Evolutionary conservation across 768 basidiomycete genomes (phyloP).

Genomic region (Asterophora parasitica): DNA sequence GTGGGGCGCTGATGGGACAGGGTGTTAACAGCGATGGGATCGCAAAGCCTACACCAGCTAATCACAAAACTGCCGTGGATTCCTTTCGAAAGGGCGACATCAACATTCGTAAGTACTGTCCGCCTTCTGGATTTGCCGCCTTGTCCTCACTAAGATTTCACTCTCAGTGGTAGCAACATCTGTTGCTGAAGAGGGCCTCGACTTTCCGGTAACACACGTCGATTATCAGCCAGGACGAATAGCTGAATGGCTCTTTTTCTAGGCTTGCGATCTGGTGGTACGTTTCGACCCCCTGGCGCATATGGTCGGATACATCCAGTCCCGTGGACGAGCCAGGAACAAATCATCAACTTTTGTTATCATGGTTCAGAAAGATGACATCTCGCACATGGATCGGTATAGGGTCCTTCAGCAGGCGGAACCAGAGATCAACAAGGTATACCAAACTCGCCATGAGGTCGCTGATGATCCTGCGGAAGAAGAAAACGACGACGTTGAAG

Average conservation of each 20-base stretch:
- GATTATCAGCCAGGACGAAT: neutral
- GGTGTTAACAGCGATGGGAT: slow-evolving; percentile 43
- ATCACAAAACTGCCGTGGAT: slow-evolving; percentile 55
- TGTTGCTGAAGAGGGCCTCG: slow-evolving; percentile 90
- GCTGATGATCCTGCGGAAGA: slow-evolving; percentile 40
- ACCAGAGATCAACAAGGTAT: slow-evolving; percentile 56
- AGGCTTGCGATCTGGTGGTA: slow-evolving; percentile 84
- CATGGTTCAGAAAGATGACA: slow-evolving; percentile 66
- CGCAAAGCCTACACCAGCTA: slow-evolving; percentile 34
- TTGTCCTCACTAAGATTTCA: slow-evolving; percentile 2
- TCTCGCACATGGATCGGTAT: slow-evolving; percentile 54
- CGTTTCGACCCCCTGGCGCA: slow-evolving; percentile 81
- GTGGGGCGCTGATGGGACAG: slow-evolving; percentile 69
- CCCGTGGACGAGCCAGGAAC: slow-evolving; percentile 79
- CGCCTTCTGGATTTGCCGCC: neutral
- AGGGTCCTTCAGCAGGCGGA: slow-evolving; percentile 54
- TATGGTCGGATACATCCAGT: slow-evolving; percentile 86
- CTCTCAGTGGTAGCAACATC: slow-evolving; percentile 70
- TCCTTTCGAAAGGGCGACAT: slow-evolving; percentile 60
- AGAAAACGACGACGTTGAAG: slow-evolving; percentile 31
- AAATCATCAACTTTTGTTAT: slow-evolving; percentile 74
- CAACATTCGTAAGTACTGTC: slow-evolving; percentile 53
- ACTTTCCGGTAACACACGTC: slow-evolving; percentile 60
- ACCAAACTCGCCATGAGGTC: slow-evolving; percentile 46
- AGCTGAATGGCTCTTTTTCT: neutral